These are phyloP conservation scores for Penicillium waksmanii DNA, from an alignment of 495 filamentous ascomycete genomes.

Conservation along the genomic window DNA sequence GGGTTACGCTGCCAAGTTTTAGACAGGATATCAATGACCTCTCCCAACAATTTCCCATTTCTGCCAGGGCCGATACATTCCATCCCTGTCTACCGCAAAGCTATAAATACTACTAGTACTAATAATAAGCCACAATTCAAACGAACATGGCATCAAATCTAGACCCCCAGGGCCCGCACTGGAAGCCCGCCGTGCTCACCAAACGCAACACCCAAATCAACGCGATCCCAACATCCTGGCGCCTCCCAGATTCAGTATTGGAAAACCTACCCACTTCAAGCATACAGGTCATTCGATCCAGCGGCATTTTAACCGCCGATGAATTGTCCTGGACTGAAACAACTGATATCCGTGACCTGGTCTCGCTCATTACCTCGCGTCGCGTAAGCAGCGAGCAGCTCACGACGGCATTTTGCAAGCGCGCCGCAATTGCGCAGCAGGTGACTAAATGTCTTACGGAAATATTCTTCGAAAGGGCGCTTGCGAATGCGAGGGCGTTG, in stretches of 20 bases:
- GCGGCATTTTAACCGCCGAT: slow-evolving; percentile 44
- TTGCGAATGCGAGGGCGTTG: slow-evolving; percentile 38
- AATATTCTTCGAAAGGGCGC: slow-evolving; percentile 55
- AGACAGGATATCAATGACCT: not conserved
- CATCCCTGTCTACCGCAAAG: not conserved
- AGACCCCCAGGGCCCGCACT: slow-evolving; percentile 2
- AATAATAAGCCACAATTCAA: not conserved
- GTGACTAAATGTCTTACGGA: slow-evolving; percentile 64
- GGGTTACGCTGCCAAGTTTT: not conserved
- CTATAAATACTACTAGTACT: not conserved
- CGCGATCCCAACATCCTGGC: slow-evolving; percentile 32
- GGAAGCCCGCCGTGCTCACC: slow-evolving; percentile 16
- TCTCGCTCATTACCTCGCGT: slow-evolving; percentile 22
- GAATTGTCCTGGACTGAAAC: slow-evolving; percentile 56
- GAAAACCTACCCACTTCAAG: slow-evolving; percentile 15
- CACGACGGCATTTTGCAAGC: slow-evolving; percentile 61
- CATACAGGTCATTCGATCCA: slow-evolving; percentile 25
- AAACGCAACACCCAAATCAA: slow-evolving; percentile 25
- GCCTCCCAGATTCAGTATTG: slow-evolving; percentile 12
- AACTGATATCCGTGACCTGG: slow-evolving; percentile 41
- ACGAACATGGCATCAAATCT: slow-evolving; percentile 4
- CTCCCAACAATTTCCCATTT: too few species aligned
- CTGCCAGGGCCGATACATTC: too few species aligned
- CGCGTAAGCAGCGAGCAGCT: slow-evolving; percentile 27
- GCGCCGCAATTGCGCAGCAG: slow-evolving; percentile 60